Evolutionary conservation across 2,329 filamentous ascomycete genomes (phyloP).

Genomic region (Arthroderma sp.): DNA sequence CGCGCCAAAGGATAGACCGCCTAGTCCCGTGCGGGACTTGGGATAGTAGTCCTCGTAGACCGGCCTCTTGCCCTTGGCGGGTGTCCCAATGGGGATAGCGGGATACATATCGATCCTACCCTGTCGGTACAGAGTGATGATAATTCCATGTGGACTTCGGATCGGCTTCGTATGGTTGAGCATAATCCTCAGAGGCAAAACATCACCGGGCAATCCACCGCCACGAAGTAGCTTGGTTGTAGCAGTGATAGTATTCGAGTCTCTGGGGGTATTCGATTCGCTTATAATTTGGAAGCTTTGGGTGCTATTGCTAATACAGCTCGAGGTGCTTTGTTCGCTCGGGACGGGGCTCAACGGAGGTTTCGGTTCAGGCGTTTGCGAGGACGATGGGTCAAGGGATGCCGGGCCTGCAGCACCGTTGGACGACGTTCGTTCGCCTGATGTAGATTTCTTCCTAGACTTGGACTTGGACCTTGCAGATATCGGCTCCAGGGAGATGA

Average conservation of each 20-base stretch:
- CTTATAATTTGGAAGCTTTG: conserved; percentile 43
- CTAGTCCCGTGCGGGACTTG: conserved; percentile 72
- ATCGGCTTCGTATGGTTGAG: conserved; percentile 82
- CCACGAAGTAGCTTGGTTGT: conserved; percentile 71
- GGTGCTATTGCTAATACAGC: conserved; percentile 54
- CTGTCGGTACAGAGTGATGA: conserved; percentile 83
- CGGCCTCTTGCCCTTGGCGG: conserved; percentile 53
- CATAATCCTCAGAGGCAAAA: conserved; percentile 63
- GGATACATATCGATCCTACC: conserved; percentile 76
- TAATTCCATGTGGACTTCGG: conserved; percentile 83
- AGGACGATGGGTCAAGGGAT: conserved; percentile 18
- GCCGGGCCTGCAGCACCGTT: conserved; percentile 18
- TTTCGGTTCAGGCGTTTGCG: conserved; percentile 11
- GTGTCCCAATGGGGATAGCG: conserved; percentile 46
- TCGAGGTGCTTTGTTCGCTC: conserved; percentile 62
- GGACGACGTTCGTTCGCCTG: conserved; percentile 36
- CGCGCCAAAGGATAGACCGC: conserved; percentile 74
- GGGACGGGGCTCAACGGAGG: conserved; percentile 40
- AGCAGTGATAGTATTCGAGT: conserved; percentile 68
- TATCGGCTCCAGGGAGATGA: conserved; percentile 78
- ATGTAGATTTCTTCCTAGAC: conserved; percentile 32
- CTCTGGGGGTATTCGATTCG: conserved; percentile 32
- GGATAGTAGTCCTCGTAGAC: conserved; percentile 79
- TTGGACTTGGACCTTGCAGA: conserved; percentile 53
- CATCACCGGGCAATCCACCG: conserved; percentile 76